phyloP scores from a whole-genome alignment of 2,329 filamentous ascomycete species.

The Trichoderma sp. region DNA sequence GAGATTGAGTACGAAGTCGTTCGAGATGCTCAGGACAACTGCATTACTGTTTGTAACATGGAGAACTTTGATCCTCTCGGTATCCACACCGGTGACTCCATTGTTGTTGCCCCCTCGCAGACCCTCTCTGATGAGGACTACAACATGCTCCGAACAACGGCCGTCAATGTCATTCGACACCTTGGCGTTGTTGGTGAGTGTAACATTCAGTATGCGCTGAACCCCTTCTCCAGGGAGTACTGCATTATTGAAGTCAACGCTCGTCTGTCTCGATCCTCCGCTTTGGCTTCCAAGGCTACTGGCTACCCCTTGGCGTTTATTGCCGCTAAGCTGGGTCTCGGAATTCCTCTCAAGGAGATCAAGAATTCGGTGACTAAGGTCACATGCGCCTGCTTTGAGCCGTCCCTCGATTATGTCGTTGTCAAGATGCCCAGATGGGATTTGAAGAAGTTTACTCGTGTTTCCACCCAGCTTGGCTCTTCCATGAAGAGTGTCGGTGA shows the following conservation, averaged over 20 bases:
- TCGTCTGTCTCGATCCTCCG: slow-evolving; percentile 91
- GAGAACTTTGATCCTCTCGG: slow-evolving; percentile 99
- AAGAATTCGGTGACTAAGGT: slow-evolving; percentile 94
- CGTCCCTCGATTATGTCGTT: slow-evolving; percentile 95
- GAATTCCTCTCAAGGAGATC: slow-evolving; percentile 94
- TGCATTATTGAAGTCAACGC: slow-evolving; percentile 99
- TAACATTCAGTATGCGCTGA: slow-evolving; percentile 97
- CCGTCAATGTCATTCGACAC: slow-evolving; percentile 95
- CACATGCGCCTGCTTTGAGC: slow-evolving; percentile 97
- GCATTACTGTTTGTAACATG: slow-evolving; percentile 99
- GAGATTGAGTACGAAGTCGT: slow-evolving; percentile 99
- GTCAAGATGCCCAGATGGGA: slow-evolving; percentile 99
- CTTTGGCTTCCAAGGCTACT: slow-evolving; percentile 93
- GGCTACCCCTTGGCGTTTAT: slow-evolving; percentile 96
- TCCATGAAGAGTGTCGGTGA: slow-evolving; percentile 99
- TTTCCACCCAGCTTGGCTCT: slow-evolving; percentile 92
- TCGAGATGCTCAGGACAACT: slow-evolving; percentile 93
- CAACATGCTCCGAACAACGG: slow-evolving; percentile 97
- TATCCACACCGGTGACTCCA: slow-evolving; percentile 97
- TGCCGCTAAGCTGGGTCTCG: slow-evolving; percentile 92
- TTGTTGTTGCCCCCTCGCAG: slow-evolving; percentile 96
- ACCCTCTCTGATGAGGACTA: slow-evolving; percentile 97
- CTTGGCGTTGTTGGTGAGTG: slow-evolving; percentile 97
- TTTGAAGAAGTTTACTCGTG: slow-evolving; percentile 96
- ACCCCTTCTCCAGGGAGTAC: slow-evolving; percentile 93